Evolutionary conservation across 148 eudicot species (phyloP).

Genomic region (Polygonum maritimum): DNA sequence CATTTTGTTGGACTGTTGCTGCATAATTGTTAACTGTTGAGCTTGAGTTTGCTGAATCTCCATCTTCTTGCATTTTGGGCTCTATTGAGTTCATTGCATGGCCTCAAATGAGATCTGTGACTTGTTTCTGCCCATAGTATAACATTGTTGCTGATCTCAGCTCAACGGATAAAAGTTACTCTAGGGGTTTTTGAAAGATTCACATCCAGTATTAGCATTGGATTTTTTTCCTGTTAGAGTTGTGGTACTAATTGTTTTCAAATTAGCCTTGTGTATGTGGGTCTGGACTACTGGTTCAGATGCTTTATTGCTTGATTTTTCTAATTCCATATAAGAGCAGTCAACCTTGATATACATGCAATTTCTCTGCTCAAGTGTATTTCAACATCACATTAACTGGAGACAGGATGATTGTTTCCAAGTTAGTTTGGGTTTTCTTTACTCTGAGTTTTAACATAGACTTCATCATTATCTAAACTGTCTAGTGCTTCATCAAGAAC

Average conservation of each 20-base stretch:
- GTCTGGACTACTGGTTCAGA: not conserved
- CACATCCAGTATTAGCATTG: too few relatives aligned
- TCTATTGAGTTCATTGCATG: not conserved
- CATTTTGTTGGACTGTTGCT: not conserved
- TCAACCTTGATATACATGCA: not conserved
- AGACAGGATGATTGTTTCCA: not conserved
- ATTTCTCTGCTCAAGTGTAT: not conserved
- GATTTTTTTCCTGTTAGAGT: too few relatives aligned
- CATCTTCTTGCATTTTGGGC: not conserved
- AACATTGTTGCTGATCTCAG: not conserved
- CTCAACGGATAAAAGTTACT: too few relatives aligned
- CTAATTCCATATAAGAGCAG: not conserved
- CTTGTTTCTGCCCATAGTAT: not conserved
- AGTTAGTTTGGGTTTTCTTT: not conserved
- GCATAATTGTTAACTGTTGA: not conserved
- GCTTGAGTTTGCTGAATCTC: not conserved
- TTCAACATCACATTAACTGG: not conserved
- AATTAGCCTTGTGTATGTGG: not conserved
- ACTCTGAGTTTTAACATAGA: not conserved
- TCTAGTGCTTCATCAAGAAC: not conserved
- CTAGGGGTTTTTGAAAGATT: too few relatives aligned
- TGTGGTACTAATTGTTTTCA: not conserved
- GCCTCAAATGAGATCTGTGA: not conserved
- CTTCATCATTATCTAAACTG: not conserved
- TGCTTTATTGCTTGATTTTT: not conserved